phyloP scores from a whole-genome alignment of 148 eudicot genomes.

The Spergularia marina region DNA sequence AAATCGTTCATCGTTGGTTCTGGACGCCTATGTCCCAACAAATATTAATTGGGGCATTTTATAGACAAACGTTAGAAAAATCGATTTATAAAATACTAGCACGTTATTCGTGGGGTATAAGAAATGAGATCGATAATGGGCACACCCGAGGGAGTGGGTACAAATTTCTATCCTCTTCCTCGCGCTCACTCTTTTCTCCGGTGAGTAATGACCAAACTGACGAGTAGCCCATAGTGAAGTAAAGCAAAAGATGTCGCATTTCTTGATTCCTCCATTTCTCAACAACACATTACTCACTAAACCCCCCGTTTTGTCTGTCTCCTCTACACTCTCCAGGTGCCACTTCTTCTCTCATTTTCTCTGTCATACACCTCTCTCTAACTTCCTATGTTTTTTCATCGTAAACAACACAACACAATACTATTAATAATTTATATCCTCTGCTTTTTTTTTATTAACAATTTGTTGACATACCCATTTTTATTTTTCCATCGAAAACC shows the following conservation, averaged over 20 bases:
- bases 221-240: neutral
- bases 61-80: no score
- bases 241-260: conserved; percentile 13
- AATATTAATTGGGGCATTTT: no score
- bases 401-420: neutral
- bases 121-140: no score
- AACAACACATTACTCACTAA: neutral
- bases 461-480: conserved; percentile 4
- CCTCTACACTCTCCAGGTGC: neutral
- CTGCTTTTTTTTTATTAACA: neutral
- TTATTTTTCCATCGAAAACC: neutral
- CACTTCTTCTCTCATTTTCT: conserved; percentile 32
- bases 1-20: no score
- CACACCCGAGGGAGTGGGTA: no score
- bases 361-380: conserved; percentile 1
- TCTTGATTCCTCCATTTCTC: neutral
- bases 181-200: no score
- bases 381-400: neutral
- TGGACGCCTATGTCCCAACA: no score
- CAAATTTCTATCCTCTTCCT: no score
- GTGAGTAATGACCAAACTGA: no score
- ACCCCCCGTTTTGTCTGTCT: conserved; percentile 24
- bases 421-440: neutral
- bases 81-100: no score
- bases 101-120: no score